phyloP scores from a whole-genome alignment of 352 stramenopile genomes.

The Phytopythium litorale region DNA sequence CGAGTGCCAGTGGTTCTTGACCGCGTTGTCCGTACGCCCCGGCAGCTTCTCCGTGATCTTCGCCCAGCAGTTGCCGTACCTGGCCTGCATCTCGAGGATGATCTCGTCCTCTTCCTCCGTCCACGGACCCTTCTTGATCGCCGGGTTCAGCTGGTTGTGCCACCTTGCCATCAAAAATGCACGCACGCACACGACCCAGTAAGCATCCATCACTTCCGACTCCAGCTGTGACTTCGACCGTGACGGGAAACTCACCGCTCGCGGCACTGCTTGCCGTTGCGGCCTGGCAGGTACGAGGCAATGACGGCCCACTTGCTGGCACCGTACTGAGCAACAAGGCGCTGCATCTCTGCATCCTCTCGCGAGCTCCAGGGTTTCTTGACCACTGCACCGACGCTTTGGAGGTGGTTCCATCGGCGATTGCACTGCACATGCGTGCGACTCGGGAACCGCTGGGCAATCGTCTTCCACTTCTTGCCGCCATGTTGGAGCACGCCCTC shows the following conservation, averaged over 20 bases:
- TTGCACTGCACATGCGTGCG: constrained; percentile 54
- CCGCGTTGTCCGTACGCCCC: constrained; percentile 94
- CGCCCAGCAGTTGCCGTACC: constrained; percentile 95
- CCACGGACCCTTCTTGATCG: constrained; percentile 78
- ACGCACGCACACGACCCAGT: neutral
- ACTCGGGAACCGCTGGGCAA: constrained; percentile 45
- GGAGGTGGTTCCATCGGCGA: constrained; percentile 66
- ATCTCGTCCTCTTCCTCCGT: constrained; percentile 82
- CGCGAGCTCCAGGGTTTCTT: constrained; percentile 63
- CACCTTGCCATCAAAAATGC: constrained; percentile 32
- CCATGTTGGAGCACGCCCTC: constrained; percentile 65
- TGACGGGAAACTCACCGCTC: constrained; percentile 30
- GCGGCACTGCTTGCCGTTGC: constrained; percentile 88
- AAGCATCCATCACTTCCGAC: neutral
- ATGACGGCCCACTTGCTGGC: constrained; percentile 81
- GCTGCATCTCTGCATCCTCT: constrained; percentile 64
- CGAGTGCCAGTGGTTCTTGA: constrained; percentile 98
- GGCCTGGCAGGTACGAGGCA: constrained; percentile 71
- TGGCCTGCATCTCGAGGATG: constrained; percentile 76
- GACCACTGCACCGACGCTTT: constrained; percentile 48
- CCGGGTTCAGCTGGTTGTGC: constrained; percentile 83
- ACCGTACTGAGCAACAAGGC: constrained; percentile 52
- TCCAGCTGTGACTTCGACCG: constrained; percentile 10
- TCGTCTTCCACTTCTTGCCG: constrained; percentile 78
- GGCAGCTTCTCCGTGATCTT: constrained; percentile 96